A percentile compares a stretch with the other conserved stretches of the same genome.
These are phyloP conservation scores for Incumbomyces lentus DNA, from an alignment of 2,329 filamentous ascomycete species.

Conservation along the genomic window DNA sequence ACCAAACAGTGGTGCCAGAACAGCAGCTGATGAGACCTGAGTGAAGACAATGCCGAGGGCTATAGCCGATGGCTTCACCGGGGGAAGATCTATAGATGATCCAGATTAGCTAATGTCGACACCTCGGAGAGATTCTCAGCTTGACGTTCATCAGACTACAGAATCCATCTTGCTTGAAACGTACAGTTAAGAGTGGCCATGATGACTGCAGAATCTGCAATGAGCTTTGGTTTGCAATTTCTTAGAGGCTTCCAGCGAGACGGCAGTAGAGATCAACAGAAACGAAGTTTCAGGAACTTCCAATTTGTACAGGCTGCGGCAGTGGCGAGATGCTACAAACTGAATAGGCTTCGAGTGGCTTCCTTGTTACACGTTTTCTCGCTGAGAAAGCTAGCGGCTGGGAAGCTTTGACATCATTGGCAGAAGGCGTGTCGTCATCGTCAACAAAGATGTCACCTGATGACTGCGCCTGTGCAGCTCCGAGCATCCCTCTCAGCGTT, in stretches of 20 bases:
- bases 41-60: slow-evolving; percentile 93
- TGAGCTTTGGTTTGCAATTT: not conserved
- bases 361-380: not conserved
- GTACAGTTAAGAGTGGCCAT: slow-evolving; percentile 53
- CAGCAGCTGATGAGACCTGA: slow-evolving; percentile 78
- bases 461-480: no score
- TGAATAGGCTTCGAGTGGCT: not conserved
- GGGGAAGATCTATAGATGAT: slow-evolving; percentile 48
- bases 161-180: slow-evolving; percentile 20
- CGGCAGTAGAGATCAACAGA: slow-evolving; percentile 1
- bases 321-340: not conserved
- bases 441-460: no score
- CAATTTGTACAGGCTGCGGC: not conserved
- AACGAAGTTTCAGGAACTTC: not conserved
- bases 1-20: slow-evolving; percentile 83
- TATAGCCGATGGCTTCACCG: slow-evolving; percentile 96
- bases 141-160: no score
- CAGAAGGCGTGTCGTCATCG: no score
- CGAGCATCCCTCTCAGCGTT: no score
- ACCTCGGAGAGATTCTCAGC: not conserved
- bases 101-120: slow-evolving; percentile 10
- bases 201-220: slow-evolving; percentile 25
- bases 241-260: not conserved
- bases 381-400: no score
- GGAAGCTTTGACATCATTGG: no score